Base-by-base conservation (phyloP, 495 filamentous ascomycete species). In the Tuber brumale region DNA sequence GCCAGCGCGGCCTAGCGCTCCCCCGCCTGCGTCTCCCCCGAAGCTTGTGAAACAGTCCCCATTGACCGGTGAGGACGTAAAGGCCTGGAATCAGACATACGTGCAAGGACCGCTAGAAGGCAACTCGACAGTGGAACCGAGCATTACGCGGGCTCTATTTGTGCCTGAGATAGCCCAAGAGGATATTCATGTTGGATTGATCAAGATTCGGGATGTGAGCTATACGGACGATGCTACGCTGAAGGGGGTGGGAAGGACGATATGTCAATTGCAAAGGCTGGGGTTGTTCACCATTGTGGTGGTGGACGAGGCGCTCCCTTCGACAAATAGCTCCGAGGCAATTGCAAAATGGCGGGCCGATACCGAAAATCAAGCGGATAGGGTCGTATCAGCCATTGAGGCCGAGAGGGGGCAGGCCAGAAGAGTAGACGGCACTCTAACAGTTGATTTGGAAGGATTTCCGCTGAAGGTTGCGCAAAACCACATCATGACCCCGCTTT, bases 251-350 rank as follows among this genome's bases (percentile, higher is more conserved):
- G 93, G 91, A 0, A 90, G 89, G 77, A 98, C 96, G 0, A 84
- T 99, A 31, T 89, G 90, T 16, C 94, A 97, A 82, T 89, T 99
- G 10, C 87, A 88, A 41, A 89, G 90, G 70, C 86, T 99, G 41
- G 95, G 96, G 23, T 87, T 98, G 81, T 88, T 87, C 70, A 92
- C 93, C 72, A 90, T 92, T 39, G 88, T 98, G 0, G 92, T 98
- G 3, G 86, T 97, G 14, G 95, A 97, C 77, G 76, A 84, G 75
- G 82, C 81, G 42, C 69, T 48, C 46, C 71, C 69, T 42, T 16
- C 70, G 43, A 31, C 21, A 37, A 42, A 39, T 23, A 19, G 43
- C 42, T 44, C 48, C 18, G 74, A 81, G 31, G 43, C 75, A 18
- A 79, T 79, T 61, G 70, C 45, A 37, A 77, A 81, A 39, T 86